phyloP scores from a whole-genome alignment of 768 basidiomycete species.

The Termitomyces heimii region DNA sequence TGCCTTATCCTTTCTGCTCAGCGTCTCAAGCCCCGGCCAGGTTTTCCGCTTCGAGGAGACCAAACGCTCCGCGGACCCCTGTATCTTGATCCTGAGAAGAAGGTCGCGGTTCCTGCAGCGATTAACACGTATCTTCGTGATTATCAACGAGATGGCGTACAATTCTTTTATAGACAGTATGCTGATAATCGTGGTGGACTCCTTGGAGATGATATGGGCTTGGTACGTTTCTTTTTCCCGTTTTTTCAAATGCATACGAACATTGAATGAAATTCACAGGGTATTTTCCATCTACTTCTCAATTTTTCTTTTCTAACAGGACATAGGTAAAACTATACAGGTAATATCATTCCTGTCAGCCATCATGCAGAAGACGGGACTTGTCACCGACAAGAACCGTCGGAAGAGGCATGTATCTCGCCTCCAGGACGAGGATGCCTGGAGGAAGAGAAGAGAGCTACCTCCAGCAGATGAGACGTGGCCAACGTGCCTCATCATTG shows the following conservation, averaged over 20 bases:
- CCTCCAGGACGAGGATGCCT: constrained; percentile 54
- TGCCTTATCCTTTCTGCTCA: background rate
- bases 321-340: constrained; percentile 87
- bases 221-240: constrained; percentile 34
- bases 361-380: constrained; percentile 81
- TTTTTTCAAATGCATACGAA: background rate
- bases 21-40: constrained; percentile 41
- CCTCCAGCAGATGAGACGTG: constrained; percentile 69
- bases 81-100: constrained; percentile 39
- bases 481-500: constrained; percentile 85
- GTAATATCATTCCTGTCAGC: constrained; percentile 86
- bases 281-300: constrained; percentile 9
- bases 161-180: constrained; percentile 77
- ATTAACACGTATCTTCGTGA: constrained; percentile 86
- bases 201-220: constrained; percentile 96
- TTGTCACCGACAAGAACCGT: constrained; percentile 56
- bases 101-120: constrained; percentile 51
- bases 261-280: constrained; percentile 12
- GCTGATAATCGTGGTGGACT: constrained; percentile 66
- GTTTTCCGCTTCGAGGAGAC: constrained; percentile 40
- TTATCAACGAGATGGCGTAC: constrained; percentile 85
- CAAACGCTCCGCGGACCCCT: constrained; percentile 41
- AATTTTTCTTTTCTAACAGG: background rate
- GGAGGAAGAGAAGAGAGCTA: constrained; percentile 45
- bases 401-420: constrained; percentile 60